Evolutionary conservation across 2,329 filamentous ascomycete genomes (phyloP).

Genomic region (Trichoderma lentiforme): DNA sequence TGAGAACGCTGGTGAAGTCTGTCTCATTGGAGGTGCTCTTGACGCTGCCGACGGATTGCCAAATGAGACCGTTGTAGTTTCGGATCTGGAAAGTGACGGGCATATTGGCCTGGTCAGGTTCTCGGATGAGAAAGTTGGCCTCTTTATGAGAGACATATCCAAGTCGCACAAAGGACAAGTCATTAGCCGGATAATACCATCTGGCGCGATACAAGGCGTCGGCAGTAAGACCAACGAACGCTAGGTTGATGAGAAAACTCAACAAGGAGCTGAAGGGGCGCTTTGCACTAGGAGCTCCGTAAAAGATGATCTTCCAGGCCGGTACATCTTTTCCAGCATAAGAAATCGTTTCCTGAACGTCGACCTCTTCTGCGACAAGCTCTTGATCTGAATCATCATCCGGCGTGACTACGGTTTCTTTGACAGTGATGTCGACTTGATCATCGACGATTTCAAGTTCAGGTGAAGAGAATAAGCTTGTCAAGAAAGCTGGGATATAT

Average conservation of each 20-base stretch:
- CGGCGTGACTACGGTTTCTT: constrained; percentile 40
- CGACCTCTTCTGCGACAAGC: constrained; percentile 49
- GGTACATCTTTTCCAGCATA: constrained; percentile 55
- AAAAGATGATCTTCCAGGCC: constrained; percentile 64
- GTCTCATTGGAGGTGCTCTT: constrained; percentile 68
- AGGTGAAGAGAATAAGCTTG: constrained; percentile 54
- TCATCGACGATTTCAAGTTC: constrained; percentile 59
- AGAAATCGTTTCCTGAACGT: constrained; percentile 61
- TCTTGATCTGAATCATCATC: constrained; percentile 31
- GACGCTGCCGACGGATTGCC: constrained; percentile 65
- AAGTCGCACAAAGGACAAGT: constrained; percentile 80
- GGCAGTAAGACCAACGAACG: constrained; percentile 64
- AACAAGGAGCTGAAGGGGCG: constrained; percentile 62
- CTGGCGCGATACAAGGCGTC: constrained; percentile 77
- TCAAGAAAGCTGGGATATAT: constrained; percentile 62
- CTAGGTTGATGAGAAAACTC: constrained; percentile 69
- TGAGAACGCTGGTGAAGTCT: constrained; percentile 75
- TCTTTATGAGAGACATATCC: constrained; percentile 80
- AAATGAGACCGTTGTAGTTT: constrained; percentile 52
- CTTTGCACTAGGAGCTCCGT: constrained; percentile 71
- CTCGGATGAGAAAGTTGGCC: constrained; percentile 79
- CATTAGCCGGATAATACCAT: constrained; percentile 64
- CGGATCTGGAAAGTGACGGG: constrained; percentile 71
- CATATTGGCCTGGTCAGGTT: constrained; percentile 71
- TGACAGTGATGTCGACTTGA: constrained; percentile 54